Percentiles rank a stretch among this genome's conserved stretches.
These are phyloP conservation scores for Massospora cicadina DNA, from an alignment of 371 early-diverging fungal genomes.

Conservation along the genomic window DNA sequence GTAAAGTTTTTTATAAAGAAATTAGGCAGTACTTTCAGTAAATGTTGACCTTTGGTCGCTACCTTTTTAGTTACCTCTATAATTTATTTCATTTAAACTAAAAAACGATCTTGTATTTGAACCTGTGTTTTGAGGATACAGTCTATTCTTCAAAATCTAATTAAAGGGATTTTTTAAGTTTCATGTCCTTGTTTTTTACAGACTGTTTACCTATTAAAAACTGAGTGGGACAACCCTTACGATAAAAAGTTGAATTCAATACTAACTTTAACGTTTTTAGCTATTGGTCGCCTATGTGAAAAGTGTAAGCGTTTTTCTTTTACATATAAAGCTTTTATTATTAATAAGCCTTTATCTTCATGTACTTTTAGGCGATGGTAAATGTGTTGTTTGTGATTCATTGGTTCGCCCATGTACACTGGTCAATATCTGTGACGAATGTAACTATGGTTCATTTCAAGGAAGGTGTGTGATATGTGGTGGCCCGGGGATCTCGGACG, in stretches of 20 bases:
- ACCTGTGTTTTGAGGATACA: too few relatives aligned
- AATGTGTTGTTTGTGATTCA: conserved; percentile 91
- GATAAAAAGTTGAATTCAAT: neutral
- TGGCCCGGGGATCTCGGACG: conserved; percentile 81
- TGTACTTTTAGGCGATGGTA: conserved; percentile 42
- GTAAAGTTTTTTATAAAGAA: neutral
- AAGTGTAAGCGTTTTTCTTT: conserved; percentile 26
- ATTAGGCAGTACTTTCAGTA: neutral
- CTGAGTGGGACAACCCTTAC: neutral
- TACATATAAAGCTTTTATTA: neutral
- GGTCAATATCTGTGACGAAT: conserved; percentile 91
- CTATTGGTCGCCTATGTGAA: conserved; percentile 89
- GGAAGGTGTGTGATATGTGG: conserved; percentile 90
- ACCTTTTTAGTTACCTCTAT: too few relatives aligned
- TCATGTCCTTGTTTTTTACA: conserved; percentile 1
- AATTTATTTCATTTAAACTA: too few relatives aligned
- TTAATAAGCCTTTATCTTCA: neutral
- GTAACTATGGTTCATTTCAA: conserved; percentile 83
- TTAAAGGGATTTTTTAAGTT: neutral
- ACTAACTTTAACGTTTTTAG: conserved; percentile 16
- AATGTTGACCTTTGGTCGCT: neutral
- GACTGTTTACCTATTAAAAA: neutral
- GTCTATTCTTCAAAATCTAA: too few relatives aligned
- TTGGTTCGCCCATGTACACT: conserved; percentile 28
- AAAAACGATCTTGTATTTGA: too few relatives aligned